Evolutionary conservation across 2,329 filamentous ascomycete genomes (phyloP).

Genomic region (Ophiostoma montium): DNA sequence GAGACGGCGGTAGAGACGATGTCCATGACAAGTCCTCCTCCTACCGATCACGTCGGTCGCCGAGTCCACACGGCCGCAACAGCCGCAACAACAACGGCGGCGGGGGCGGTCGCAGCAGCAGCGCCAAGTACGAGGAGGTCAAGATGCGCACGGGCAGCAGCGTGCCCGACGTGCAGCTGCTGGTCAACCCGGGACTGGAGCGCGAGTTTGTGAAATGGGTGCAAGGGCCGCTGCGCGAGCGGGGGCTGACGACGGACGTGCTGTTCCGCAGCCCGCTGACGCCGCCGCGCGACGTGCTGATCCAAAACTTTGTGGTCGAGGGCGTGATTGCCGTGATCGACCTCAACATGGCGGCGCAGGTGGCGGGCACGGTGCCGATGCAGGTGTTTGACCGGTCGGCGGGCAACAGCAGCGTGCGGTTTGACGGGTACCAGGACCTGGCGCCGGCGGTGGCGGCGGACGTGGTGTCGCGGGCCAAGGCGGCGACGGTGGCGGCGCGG

Average conservation of each 20-base stretch:
- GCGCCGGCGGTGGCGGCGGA: slow-evolving; percentile 68
- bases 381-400: slow-evolving; percentile 73
- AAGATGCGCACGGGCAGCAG: slow-evolving; percentile 50
- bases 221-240: slow-evolving; percentile 57
- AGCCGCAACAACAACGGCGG: background rate
- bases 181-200: slow-evolving; percentile 65
- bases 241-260: slow-evolving; percentile 61
- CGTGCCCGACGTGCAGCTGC: slow-evolving; percentile 79
- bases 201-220: slow-evolving; percentile 74
- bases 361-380: slow-evolving; percentile 58
- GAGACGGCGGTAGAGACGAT: slow-evolving; percentile 18
- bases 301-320: slow-evolving; percentile 74
- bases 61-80: slow-evolving; percentile 37
- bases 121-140: background rate
- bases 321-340: slow-evolving; percentile 77
- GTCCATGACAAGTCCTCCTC: slow-evolving; percentile 12
- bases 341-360: slow-evolving; percentile 55
- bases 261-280: slow-evolving; percentile 60
- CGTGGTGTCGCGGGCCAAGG: slow-evolving; percentile 60
- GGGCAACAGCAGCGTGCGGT: slow-evolving; percentile 56
- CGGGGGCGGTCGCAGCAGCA: slow-evolving; percentile 27
- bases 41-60: slow-evolving; percentile 51
- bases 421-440: slow-evolving; percentile 76
- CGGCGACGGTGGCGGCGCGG: slow-evolving; percentile 17
- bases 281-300: slow-evolving; percentile 62